Evolutionary conservation across 2,329 filamentous ascomycete species (phyloP), one percentile per base, ranked within the genome.

Genomic region (Diplodia sapinea): DNA sequence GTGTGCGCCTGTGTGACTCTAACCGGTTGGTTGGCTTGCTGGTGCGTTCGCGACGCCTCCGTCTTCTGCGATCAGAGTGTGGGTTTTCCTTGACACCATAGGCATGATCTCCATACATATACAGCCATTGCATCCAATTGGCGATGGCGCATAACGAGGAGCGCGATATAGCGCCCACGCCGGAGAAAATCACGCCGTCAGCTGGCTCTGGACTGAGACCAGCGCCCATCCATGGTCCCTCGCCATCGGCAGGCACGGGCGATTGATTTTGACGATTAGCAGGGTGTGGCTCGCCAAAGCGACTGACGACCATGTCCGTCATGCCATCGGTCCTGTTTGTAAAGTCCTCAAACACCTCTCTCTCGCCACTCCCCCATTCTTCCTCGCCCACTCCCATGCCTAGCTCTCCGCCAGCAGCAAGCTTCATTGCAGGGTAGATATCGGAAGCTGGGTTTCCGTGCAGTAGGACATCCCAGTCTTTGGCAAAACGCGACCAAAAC

Each of bases 351-450:
- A 99, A 82, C 0, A 98, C 94, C 73, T 96, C 94, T 73, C 94
- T 86, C 81, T 98, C 94, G 38, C 93, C 93, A 76, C 94, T 97
- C 4, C 94, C 94, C 77, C 93, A 90, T 66, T 97, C 92, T 80
- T 98, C 95, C 77, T 98, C 95, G 20, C 95, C 95, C 1, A 98
- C 95, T 0, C 95, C 95, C 55, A 97, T 87, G 17, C 95, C 95
- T 31, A 98, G 86, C 79, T 98, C 94, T 20, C 95, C 94, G 40
- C 92, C 93, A 7, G 91, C 92, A 13, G 94, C 92, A 38, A 99
- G 84, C 78, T 96, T 97, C 75, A 97, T 88, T 6, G 92, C 93
- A 12, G 90, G 88, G 74, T 93, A 93, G 5, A 96, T 84, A 70
- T 90, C 89, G 1, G 90, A 87, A 1, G 90, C 89, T 0, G 95